phyloP scores from a whole-genome alignment of 2,329 filamentous ascomycete genomes.

The Nemania serpens region DNA sequence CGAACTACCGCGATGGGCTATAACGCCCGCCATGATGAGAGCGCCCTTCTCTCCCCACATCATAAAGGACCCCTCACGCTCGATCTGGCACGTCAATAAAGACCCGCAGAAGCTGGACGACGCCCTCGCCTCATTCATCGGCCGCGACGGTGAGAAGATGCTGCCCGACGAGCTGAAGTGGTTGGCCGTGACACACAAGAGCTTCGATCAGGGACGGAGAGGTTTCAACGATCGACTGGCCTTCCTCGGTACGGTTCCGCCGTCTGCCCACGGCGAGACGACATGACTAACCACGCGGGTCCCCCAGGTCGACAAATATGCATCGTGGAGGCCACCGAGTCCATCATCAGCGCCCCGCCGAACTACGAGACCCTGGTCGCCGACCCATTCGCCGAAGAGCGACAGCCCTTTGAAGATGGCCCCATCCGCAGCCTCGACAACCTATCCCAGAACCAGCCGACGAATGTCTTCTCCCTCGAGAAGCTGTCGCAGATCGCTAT shows the following conservation, averaged over 20 bases:
- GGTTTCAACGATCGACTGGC: constrained; percentile 93
- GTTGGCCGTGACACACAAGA: constrained; percentile 97
- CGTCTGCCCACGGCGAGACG: constrained; percentile 15
- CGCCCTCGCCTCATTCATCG: constrained; percentile 78
- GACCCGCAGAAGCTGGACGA: constrained; percentile 75
- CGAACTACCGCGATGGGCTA: constrained; percentile 66
- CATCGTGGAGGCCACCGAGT: constrained; percentile 53
- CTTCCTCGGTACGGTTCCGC: constrained; percentile 70
- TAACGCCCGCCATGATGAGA: constrained; percentile 72
- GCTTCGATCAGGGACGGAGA: constrained; percentile 91
- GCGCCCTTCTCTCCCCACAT: constrained; percentile 68
- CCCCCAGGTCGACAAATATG: constrained; percentile 40
- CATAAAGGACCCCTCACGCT: constrained; percentile 57
- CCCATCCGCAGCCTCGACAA: constrained; percentile 75
- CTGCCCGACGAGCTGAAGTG: constrained; percentile 93
- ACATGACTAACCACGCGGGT: constrained; percentile 8
- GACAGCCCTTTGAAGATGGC: constrained; percentile 71
- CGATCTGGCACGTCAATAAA: constrained; percentile 72
- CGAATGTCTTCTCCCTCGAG: constrained; percentile 64
- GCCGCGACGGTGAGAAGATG: constrained; percentile 70
- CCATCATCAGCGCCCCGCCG: constrained; percentile 60
- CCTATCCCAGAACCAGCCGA: constrained; percentile 65
- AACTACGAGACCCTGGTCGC: constrained; percentile 33
- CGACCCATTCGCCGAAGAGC: constrained; percentile 55
- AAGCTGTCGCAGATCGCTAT: constrained; percentile 71